These are phyloP conservation scores for Comarum palustre DNA, from an alignment of 306 rosid species.

Conservation along the genomic window DNA sequence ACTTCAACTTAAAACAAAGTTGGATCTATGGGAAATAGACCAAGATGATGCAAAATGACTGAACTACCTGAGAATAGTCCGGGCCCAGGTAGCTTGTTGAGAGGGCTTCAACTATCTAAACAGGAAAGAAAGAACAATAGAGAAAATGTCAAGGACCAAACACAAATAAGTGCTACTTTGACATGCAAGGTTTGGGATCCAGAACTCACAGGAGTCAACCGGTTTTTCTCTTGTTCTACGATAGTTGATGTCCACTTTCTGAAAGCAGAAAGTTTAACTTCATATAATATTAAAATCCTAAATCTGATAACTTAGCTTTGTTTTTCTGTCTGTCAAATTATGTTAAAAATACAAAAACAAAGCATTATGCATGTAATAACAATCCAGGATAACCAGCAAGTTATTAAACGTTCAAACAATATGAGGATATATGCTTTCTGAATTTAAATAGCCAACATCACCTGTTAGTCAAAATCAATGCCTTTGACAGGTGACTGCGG, in stretches of 20 bases:
- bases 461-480: slow-evolving; percentile 88
- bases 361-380: not conserved
- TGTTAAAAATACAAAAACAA: slow-evolving; percentile 14
- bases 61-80: slow-evolving; percentile 79
- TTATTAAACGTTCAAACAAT: not conserved
- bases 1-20: slow-evolving; percentile 23
- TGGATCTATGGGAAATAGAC: not conserved
- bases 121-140: not conserved
- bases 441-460: slow-evolving; percentile 29
- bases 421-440: not conserved
- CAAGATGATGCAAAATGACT: slow-evolving; percentile 13
- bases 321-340: no score
- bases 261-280: slow-evolving; percentile 40
- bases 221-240: slow-evolving; percentile 74
- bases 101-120: slow-evolving; percentile 87
- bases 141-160: slow-evolving; percentile 33
- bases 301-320: slow-evolving; percentile 1
- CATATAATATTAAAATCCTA: slow-evolving; percentile 15
- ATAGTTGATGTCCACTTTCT: slow-evolving; percentile 88
- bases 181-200: slow-evolving; percentile 10
- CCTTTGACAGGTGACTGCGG: slow-evolving; percentile 76
- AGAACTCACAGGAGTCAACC: slow-evolving; percentile 80
- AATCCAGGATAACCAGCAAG: not conserved
- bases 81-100: slow-evolving; percentile 86
- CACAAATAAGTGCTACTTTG: slow-evolving; percentile 5